Base-by-base conservation (phyloP, 805 yeast genomes). In the Monosporozyma siamensis region DNA sequence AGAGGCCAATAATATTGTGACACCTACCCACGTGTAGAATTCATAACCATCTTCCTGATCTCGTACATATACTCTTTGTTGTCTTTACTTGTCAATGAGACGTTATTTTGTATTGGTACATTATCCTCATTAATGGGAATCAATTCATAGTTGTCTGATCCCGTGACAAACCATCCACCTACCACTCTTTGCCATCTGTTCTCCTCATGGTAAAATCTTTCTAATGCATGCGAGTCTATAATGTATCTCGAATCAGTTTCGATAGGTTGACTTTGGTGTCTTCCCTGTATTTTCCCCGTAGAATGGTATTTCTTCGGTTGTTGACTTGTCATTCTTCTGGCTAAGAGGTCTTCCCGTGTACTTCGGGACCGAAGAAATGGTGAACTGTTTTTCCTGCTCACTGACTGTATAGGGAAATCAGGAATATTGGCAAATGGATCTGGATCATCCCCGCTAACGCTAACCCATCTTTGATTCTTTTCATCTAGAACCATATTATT, bases 401-500 rank as follows among this genome's bases (percentile, higher is more conserved):
- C 25, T 15, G 15, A 22, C 27, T 36, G 35, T 17, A 34, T 29
- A 21, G 42, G 39, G 20, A 54, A 44, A 41, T 58, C 63, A 4
- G 49, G 51, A 17, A 60, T 46, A 12, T 51, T 54, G 25, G 51
- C 55, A 43, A 61, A 61, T 5, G 63, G 64, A 39, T 61, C 63
- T 1, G 42, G 30, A n/a, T 50, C 55, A 11, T 57, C 53, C 29
- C 53, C 56, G 29, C 53, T 51, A n/a, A 55, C 41, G 26, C 56
- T 55, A 2, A 59, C 53, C 65, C 65, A 61, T 37, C 62, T 45
- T 24, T 56, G 46, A 40, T 61, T 58, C 29, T 56, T 54, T 26
- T 58, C 62, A 43, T 61, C 65, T 29, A 59, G 55, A 44, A 54
- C 51, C 65, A 61, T 61, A 31, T 53, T 55, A 1, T 63, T 63